Evolutionary conservation across 176 grass and related monocot genomes (phyloP).

Genomic region (Rhynchospora breviuscula): DNA sequence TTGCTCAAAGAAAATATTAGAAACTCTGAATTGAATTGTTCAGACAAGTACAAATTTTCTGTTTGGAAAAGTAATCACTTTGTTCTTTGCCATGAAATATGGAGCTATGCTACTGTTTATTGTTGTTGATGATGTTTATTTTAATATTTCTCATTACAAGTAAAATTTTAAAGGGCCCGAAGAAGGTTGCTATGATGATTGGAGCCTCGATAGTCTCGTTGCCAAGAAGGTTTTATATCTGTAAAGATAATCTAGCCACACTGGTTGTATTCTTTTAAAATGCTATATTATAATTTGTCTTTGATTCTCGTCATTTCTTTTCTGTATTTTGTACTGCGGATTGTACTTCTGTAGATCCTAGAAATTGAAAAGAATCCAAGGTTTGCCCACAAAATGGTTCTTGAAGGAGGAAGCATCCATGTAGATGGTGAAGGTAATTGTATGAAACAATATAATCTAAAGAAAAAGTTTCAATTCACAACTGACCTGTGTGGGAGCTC

Average conservation of each 20-base stretch:
- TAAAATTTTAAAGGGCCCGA: conserved; percentile 33
- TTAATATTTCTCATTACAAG: conserved; percentile 12
- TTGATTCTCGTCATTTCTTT: neutral
- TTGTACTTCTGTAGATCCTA: conserved; percentile 35
- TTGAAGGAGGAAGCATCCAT: conserved; percentile 97
- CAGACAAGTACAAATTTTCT: neutral
- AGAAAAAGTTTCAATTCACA: neutral
- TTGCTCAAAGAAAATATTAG: neutral
- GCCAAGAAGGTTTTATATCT: conserved; percentile 51
- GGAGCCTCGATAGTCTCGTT: conserved; percentile 62
- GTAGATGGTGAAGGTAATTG: conserved; percentile 80
- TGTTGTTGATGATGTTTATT: conserved; percentile 8
- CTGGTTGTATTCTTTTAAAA: neutral
- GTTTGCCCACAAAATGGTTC: conserved; percentile 70
- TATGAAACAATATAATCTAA: conserved; percentile 1
- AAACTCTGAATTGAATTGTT: neutral
- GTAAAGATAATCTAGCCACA: neutral
- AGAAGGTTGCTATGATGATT: conserved; percentile 79
- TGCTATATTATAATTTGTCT: neutral
- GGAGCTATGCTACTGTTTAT: neutral
- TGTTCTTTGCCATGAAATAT: neutral
- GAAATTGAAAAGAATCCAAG: conserved; percentile 59
- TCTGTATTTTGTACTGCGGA: neutral
- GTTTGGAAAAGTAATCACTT: neutral
- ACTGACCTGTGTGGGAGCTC: neutral